Percentiles rank a stretch among this genome's conserved stretches.
These are phyloP conservation scores for Lepiota brunneoincarnata DNA, from an alignment of 768 basidiomycete species.

Conservation along the genomic window DNA sequence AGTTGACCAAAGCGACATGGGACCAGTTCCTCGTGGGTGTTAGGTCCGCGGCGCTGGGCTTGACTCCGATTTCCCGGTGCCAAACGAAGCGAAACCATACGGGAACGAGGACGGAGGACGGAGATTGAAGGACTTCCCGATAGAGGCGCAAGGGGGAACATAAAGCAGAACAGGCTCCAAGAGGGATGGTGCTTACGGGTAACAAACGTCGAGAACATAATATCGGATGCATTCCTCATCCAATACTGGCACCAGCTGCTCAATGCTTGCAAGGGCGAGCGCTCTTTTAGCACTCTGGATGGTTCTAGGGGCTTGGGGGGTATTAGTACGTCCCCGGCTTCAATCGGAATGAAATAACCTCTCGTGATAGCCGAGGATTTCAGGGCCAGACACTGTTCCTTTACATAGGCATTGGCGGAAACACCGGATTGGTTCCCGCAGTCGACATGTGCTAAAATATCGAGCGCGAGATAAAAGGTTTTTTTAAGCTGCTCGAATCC, in stretches of 20 bases:
- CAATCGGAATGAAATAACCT: slow-evolving; percentile 17
- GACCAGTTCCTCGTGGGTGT: not conserved
- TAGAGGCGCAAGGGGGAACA: not conserved
- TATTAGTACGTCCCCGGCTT: not conserved
- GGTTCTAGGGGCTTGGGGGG: slow-evolving; percentile 4
- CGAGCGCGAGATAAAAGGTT: slow-evolving; percentile 74
- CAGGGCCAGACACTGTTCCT: slow-evolving; percentile 23
- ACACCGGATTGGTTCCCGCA: slow-evolving; percentile 21
- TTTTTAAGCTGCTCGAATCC: slow-evolving; percentile 73
- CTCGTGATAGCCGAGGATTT: slow-evolving; percentile 18
- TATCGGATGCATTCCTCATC: slow-evolving; percentile 49
- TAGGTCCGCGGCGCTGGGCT: not conserved
- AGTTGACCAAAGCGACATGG: not conserved
- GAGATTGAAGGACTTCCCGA: not conserved
- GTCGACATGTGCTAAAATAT: slow-evolving; percentile 52
- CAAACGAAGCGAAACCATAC: too few species aligned
- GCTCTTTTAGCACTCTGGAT: slow-evolving; percentile 42
- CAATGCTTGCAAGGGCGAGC: slow-evolving; percentile 70
- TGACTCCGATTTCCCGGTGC: too few species aligned
- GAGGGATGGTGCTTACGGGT: slow-evolving; percentile 49
- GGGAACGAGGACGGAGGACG: too few species aligned
- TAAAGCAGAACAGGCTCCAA: slow-evolving; percentile 12
- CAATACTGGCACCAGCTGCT: slow-evolving; percentile 71
- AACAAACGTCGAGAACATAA: slow-evolving; percentile 57
- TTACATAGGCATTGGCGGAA: slow-evolving; percentile 27